Percentiles rank a stretch among this genome's conserved stretches.
Evolutionary conservation across 768 basidiomycete species (phyloP).

Genomic region (Cystofilobasidium macerans): DNA sequence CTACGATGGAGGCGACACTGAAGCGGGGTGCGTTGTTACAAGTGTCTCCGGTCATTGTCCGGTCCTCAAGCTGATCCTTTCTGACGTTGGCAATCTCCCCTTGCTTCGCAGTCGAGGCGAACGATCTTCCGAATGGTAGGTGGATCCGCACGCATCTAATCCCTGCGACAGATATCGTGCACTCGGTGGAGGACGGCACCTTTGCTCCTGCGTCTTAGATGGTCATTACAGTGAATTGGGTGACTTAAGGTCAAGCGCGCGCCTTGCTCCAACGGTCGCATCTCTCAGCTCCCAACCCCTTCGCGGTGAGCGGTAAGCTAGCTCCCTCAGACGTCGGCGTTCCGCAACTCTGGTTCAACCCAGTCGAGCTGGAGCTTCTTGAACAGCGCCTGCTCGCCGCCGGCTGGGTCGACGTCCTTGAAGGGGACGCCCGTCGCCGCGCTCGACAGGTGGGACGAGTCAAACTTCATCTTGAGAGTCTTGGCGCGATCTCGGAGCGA

Average conservation of each 20-base stretch:
- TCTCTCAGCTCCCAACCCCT: too few relatives aligned
- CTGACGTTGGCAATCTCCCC: not conserved
- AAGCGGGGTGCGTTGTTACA: constrained; percentile 12
- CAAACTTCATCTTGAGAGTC: constrained; percentile 61
- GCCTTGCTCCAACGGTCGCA: not conserved
- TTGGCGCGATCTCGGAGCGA: not conserved
- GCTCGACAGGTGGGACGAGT: constrained; percentile 56
- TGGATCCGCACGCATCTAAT: constrained; percentile 27
- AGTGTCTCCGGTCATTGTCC: too few relatives aligned
- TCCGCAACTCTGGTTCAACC: not conserved
- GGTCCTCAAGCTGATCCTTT: not conserved
- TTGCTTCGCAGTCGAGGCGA: constrained; percentile 26
- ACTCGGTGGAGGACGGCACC: constrained; percentile 11
- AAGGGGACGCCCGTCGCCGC: not conserved
- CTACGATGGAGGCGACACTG: constrained; percentile 1
- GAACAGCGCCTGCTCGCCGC: not conserved
- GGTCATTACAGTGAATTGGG: not conserved
- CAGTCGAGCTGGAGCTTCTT: not conserved
- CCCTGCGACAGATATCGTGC: constrained; percentile 20
- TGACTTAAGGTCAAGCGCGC: too few relatives aligned
- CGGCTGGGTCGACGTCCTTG: too few relatives aligned
- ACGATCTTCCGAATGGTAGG: constrained; percentile 31
- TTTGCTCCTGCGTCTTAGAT: not conserved
- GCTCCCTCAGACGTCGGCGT: not conserved
- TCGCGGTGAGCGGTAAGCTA: not conserved